Evolutionary conservation across 805 yeast genomes (phyloP), one percentile per base, ranked within the genome.

Genomic region (Hanseniaspora mollemarum): DNA sequence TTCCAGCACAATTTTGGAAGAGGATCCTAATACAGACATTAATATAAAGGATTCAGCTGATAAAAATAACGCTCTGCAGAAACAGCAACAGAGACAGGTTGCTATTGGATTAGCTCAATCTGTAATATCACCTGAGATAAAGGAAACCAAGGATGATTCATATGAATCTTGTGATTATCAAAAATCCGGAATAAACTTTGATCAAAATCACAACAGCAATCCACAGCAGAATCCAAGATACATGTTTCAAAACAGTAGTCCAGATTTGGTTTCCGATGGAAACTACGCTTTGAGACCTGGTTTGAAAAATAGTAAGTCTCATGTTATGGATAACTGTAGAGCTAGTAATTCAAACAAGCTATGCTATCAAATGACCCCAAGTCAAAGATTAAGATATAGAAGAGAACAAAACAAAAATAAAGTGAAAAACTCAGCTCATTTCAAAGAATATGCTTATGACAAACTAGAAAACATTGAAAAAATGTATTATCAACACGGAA

Each of bases 321-420:
- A 13, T 5, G 5, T 19, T 35, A 10, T 19, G 6, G 6, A 4
- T 35, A 5, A 4, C 19, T 13, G 24, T n/a, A 37, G 7, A 29
- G 29, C 43, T 15, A 18, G 25, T 9, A 31, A 19, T 29, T 12
- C 49, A 15, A 43, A 16, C 3, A 22, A 43, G 26, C 43, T 43
- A 6, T 40, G 35, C 16, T 40, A 51, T 16, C 39, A 45, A 45
- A 45, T 51, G 55, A 71, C 74, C 0, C 73, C 74, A 0, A 70
- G 73, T 1, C 75, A 71, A 54, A 60, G 67, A 31, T 66, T 66
- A 45, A 62, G 73, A 40, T 53, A 70, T 42, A 63, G 72, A 36
- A 65, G 67, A 53, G 68, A 64, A 43, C 69, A 65, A 46, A 66
- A 63, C 28, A 66, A 65, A 49, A 55, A 59, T 1, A 64, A 67